Evolutionary conservation across 805 yeast genomes (phyloP).

Genomic region (Maudiozyma serrabonitensis): DNA sequence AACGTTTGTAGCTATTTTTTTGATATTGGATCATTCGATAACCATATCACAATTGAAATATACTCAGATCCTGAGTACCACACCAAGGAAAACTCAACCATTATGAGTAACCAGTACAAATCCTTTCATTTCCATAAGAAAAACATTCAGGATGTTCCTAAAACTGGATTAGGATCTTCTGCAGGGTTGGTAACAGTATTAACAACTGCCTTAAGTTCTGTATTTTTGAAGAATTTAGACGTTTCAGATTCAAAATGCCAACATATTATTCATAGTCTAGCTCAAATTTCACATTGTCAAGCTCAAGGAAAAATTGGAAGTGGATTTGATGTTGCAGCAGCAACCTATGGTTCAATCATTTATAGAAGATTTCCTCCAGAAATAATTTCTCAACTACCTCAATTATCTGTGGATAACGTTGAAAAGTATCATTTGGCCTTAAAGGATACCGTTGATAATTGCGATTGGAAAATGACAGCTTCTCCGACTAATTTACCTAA

Average conservation of each 20-base stretch:
- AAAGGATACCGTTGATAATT: slow-evolving; percentile 30
- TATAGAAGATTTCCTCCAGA: slow-evolving; percentile 67
- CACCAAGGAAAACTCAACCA: slow-evolving; percentile 47
- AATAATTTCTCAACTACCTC: slow-evolving; percentile 34
- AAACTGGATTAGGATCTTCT: slow-evolving; percentile 93
- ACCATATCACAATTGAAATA: slow-evolving; percentile 43
- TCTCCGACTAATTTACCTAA: slow-evolving; percentile 55
- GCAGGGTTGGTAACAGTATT: slow-evolving; percentile 86
- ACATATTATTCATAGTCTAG: slow-evolving; percentile 59
- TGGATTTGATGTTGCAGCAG: slow-evolving; percentile 96
- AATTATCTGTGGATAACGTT: slow-evolving; percentile 4
- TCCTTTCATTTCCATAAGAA: slow-evolving; percentile 50
- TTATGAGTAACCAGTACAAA: slow-evolving; percentile 29
- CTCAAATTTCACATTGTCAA: slow-evolving; percentile 84
- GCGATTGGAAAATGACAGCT: slow-evolving; percentile 54
- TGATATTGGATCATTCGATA: slow-evolving; percentile 21
- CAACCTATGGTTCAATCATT: slow-evolving; percentile 79
- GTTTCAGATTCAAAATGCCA: slow-evolving; percentile 18
- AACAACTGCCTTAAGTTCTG: slow-evolving; percentile 55
- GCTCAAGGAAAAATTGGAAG: slow-evolving; percentile 96
- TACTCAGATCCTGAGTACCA: slow-evolving; percentile 87
- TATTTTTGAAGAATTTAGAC: slow-evolving; percentile 31
- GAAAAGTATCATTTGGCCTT: slow-evolving; percentile 27
- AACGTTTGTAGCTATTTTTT: slow-evolving; percentile 46
- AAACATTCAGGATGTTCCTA: slow-evolving; percentile 65